Percentiles rank a stretch among this genome's conserved stretches.
These are phyloP conservation scores for Posidonia australis DNA, from an alignment of 106 monocot species.

Conservation along the genomic window DNA sequence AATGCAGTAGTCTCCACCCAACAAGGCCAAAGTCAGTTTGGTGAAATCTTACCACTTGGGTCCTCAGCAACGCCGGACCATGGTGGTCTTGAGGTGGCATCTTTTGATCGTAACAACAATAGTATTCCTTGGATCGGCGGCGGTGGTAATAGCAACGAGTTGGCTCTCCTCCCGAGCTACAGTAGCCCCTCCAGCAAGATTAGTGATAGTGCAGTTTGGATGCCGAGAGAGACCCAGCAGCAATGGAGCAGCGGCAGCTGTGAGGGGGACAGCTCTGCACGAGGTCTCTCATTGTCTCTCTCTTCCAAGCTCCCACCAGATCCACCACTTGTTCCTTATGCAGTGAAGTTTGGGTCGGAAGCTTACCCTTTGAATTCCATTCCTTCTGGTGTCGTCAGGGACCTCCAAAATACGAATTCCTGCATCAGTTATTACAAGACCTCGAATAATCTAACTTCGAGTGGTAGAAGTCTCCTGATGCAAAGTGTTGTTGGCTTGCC, in stretches of 20 bases:
- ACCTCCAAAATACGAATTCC: neutral
- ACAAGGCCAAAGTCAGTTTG: no score
- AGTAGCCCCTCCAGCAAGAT: neutral
- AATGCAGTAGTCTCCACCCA: no score
- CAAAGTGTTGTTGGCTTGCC: neutral
- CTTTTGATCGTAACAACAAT: neutral
- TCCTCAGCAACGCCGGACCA: neutral
- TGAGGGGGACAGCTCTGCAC: neutral
- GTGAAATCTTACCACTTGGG: neutral
- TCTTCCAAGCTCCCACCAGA: conserved; percentile 4
- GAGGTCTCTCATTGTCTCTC: conserved; percentile 14
- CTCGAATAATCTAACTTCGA: neutral
- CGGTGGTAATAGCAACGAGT: neutral
- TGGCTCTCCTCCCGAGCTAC: neutral
- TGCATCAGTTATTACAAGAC: neutral
- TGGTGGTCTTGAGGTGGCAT: neutral
- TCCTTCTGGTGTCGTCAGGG: neutral
- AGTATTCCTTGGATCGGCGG: neutral
- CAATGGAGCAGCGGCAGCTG: neutral
- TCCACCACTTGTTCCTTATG: conserved; percentile 3
- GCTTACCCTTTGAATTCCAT: neutral
- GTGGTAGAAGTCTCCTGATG: neutral
- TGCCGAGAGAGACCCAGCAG: neutral
- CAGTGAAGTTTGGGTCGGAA: neutral
- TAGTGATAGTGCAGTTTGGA: neutral